Conservation (phyloP, 805 yeast genomes). For the Yarrowia sp. region DNA sequence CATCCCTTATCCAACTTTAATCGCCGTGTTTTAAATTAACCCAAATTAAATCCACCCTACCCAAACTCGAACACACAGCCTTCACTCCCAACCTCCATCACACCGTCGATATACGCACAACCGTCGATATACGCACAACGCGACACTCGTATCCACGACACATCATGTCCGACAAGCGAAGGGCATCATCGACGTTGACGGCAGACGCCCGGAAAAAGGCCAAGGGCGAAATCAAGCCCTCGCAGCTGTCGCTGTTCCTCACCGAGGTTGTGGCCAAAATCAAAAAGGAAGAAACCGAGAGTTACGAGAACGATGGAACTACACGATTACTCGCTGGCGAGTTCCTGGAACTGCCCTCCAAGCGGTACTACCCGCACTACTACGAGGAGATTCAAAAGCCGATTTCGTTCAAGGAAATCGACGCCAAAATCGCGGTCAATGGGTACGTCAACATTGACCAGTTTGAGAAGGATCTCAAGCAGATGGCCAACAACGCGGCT, state of each 20-base stretch:
- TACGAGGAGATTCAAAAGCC: conserved; percentile 70
- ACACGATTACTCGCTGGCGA: conserved; percentile 53
- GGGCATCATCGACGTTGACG: conserved; percentile 31
- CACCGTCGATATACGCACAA: not conserved
- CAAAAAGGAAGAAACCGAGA: conserved; percentile 20
- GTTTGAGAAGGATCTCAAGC: conserved; percentile 65
- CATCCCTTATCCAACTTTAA: not conserved
- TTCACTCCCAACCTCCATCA: not conserved
- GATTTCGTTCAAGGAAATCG: conserved; percentile 72
- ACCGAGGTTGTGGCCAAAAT: conserved; percentile 11
- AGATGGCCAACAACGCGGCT: conserved; percentile 74
- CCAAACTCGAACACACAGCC: conserved; percentile 4
- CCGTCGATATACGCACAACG: not conserved
- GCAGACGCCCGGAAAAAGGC: conserved; percentile 21
- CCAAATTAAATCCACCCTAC: not conserved
- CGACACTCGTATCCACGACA: not conserved
- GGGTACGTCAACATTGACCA: conserved; percentile 51
- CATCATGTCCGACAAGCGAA: conserved; percentile 28
- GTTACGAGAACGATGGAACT: conserved; percentile 26
- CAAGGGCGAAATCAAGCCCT: conserved; percentile 15
- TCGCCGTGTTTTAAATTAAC: not conserved
- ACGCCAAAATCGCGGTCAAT: conserved; percentile 54
- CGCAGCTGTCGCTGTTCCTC: conserved; percentile 19
- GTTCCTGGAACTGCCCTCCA: conserved; percentile 76
- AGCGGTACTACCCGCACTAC: conserved; percentile 80